Conservation (phyloP, 2,329 filamentous ascomycete species). For the Macrophomina phaseolina region DNA sequence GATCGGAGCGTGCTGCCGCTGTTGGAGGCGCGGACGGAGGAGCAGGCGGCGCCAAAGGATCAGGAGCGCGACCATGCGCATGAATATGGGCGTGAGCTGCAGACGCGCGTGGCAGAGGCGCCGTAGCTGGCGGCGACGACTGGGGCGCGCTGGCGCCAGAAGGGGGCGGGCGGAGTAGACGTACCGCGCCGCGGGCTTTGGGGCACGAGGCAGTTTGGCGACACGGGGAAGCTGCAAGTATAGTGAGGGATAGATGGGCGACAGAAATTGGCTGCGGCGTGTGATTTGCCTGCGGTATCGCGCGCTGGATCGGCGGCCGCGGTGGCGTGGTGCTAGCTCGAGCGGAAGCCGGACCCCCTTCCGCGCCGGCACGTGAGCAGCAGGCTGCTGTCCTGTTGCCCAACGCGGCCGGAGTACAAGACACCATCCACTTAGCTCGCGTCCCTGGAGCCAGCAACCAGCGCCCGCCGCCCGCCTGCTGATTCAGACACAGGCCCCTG, state of each 20-base stretch:
- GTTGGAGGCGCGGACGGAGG: background rate
- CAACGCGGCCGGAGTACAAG: background rate
- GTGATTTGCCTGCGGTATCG: background rate
- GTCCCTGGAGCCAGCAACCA: background rate
- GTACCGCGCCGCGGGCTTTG: too few species aligned
- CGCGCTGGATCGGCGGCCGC: background rate
- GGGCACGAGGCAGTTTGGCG: too few species aligned
- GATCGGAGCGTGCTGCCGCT: background rate
- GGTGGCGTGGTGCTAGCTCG: background rate
- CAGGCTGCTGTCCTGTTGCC: background rate
- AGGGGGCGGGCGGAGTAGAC: too few species aligned
- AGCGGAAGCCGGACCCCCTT: background rate
- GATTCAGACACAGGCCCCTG: slow-evolving; percentile 7
- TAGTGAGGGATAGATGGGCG: too few species aligned
- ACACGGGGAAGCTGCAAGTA: too few species aligned
- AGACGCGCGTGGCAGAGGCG: background rate
- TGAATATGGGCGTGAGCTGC: too few species aligned
- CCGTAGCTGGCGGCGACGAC: background rate
- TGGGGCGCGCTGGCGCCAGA: too few species aligned
- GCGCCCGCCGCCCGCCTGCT: background rate
- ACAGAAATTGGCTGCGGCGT: background rate
- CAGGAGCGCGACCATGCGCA: background rate
- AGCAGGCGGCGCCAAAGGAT: background rate
- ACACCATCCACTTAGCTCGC: slow-evolving; percentile 4
- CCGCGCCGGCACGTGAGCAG: background rate